Evolutionary conservation across 129 eudicot species (phyloP), one percentile per base, ranked within the genome.

Genomic region (Helianthus tuberosus): DNA sequence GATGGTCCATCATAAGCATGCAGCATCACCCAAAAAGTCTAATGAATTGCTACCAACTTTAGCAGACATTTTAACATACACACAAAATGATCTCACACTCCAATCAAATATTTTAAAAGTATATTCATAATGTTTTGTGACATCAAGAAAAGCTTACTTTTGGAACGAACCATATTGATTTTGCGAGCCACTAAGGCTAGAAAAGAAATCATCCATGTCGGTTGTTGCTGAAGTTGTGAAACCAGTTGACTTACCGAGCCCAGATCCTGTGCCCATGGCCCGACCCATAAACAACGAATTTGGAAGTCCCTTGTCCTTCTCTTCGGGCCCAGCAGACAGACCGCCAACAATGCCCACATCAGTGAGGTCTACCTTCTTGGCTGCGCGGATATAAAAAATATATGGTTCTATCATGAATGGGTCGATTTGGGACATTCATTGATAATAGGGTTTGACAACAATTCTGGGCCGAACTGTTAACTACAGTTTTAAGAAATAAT

Each of bases 341-440:
- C 91, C 99, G 27, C 99, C 99, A 16, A 95, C 92, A 6, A 95
- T 81, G 13, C 99, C 97, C 23, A 95, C 86, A 80, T 89, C 99
- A 57, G 90, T 81, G 73, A 95, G 85, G 83, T 85, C 85, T 5
- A 91, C 96, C 85, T 95, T 95, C 83, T 91, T 89, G 78, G 99
- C 97, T 94, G 97, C 79, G 81, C 0, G n/a, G 47, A 58, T 32
- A 32, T 25, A 6, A 43, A 74, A 29, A 12, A 55, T 15, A n/a
- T 3, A 77, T 6, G 1, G 20, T 57, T 17, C 29, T 32, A 57
- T 7, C 35, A 27, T 12, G 11, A 35, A 61, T 35, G 20, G 20
- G 66, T 12, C 29, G 9, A 51, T 51, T 50, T 51, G 57, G 57
- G 57, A 3, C 23, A 6, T 15, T 51, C 23, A 51, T 43, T 43